Conservation (phyloP, 2,329 filamentous ascomycete species). For the Zymoseptoria brevis region DNA sequence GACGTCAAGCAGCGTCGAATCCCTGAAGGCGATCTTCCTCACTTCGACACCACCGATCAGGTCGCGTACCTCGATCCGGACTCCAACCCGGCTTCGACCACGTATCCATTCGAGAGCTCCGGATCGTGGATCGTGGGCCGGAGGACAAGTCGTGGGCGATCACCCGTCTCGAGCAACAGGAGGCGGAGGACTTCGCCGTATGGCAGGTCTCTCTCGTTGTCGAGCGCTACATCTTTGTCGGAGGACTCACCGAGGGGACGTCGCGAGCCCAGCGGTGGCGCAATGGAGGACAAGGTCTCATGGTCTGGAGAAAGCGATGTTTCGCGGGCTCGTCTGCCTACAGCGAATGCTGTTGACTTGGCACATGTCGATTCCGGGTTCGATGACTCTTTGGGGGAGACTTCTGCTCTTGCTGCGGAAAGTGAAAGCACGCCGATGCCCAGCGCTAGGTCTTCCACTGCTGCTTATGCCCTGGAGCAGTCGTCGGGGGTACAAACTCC, state of each 20-base stretch:
- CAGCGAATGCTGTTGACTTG: slow-evolving; percentile 3
- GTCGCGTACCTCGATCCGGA: slow-evolving; percentile 29
- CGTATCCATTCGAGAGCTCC: slow-evolving; percentile 37
- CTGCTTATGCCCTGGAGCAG: background rate
- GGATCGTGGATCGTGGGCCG: slow-evolving; percentile 38
- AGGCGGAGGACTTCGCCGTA: slow-evolving; percentile 28
- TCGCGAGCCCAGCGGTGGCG: background rate
- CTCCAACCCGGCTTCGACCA: slow-evolving; percentile 36
- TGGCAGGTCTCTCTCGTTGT: slow-evolving; percentile 23
- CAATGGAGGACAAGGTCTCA: background rate
- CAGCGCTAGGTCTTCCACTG: background rate
- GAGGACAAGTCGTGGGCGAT: slow-evolving; percentile 27
- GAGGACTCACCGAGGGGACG: slow-evolving; percentile 7
- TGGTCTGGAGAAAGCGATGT: background rate
- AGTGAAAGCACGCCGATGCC: background rate
- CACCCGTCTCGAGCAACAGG: slow-evolving; percentile 27
- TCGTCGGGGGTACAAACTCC: background rate
- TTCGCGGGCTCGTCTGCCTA: background rate
- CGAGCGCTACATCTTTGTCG: slow-evolving; percentile 24
- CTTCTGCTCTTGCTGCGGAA: background rate
- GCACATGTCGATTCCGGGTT: slow-evolving; percentile 33
- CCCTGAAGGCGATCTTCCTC: background rate
- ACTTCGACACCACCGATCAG: slow-evolving; percentile 16
- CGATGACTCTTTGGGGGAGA: slow-evolving; percentile 35
- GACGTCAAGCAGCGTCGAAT: slow-evolving; percentile 31